phyloP scores from a whole-genome alignment of 192 early-diverging fungal genomes.

The Podila minutissima region DNA sequence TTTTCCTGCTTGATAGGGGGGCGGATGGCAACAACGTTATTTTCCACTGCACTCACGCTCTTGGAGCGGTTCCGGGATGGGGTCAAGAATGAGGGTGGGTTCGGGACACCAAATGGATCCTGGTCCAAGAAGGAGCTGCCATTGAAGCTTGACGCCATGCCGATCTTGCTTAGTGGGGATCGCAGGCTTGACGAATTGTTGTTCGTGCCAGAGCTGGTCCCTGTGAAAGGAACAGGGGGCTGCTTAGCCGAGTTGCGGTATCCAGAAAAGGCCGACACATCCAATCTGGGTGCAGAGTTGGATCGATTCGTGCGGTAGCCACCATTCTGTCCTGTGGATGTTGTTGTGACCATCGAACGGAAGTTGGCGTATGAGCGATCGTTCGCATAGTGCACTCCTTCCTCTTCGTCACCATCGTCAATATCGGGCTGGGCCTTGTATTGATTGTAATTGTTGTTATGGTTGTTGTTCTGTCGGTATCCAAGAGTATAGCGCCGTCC shows the following conservation, averaged over 20 bases:
- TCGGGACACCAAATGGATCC: neutral
- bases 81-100: neutral
- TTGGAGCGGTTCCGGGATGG: neutral
- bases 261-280: neutral
- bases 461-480: slow-evolving; percentile 4
- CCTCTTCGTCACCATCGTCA: slow-evolving; percentile 26
- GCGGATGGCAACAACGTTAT: neutral
- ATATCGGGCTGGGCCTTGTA: slow-evolving; percentile 15
- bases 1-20: neutral
- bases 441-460: slow-evolving; percentile 4
- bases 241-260: neutral
- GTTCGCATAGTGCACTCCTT: slow-evolving; percentile 1
- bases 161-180: neutral
- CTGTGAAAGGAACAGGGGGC: neutral
- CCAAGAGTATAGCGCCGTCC: slow-evolving; percentile 31
- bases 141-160: neutral
- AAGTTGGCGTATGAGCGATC: neutral
- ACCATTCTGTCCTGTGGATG: neutral
- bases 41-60: neutral
- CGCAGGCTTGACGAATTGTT: neutral
- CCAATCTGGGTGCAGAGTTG: neutral
- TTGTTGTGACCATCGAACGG: neutral
- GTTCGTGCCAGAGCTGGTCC: neutral
- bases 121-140: neutral
- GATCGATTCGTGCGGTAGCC: neutral